These are phyloP conservation scores for Cladosporium sp. DNA, from an alignment of 2,329 filamentous ascomycete species.

Conservation along the genomic window DNA sequence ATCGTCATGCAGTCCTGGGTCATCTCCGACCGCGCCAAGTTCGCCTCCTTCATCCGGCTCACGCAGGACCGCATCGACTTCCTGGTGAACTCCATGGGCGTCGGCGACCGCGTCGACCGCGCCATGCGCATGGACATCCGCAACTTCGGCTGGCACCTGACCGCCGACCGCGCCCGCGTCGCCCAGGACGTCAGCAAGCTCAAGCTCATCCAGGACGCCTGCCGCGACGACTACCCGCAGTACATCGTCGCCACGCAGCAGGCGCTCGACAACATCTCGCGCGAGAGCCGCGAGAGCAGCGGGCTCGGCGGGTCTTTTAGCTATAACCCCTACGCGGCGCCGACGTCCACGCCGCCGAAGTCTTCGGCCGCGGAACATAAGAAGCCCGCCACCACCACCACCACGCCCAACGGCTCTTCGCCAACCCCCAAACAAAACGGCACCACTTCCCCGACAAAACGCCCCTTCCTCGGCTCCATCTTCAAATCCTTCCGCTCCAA, in stretches of 20 bases:
- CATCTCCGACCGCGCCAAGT: slow-evolving; percentile 36
- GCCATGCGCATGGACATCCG: slow-evolving; percentile 41
- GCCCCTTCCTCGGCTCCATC: slow-evolving; percentile 21
- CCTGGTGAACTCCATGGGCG: slow-evolving; percentile 38
- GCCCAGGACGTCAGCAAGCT: slow-evolving; percentile 37
- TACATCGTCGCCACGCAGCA: slow-evolving; percentile 37
- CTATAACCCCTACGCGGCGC: slow-evolving; percentile 12
- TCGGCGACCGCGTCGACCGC: slow-evolving; percentile 39
- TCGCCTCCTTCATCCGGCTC: slow-evolving; percentile 35
- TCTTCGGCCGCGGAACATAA: no score
- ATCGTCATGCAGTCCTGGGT: slow-evolving; percentile 33
- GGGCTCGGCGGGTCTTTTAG: slow-evolving; percentile 1
- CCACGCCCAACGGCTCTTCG: background rate
- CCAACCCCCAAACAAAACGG: background rate
- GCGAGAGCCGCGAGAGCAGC: slow-evolving; percentile 22
- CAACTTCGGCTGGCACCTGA: slow-evolving; percentile 43
- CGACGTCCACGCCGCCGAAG: background rate
- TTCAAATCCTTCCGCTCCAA: slow-evolving; percentile 22
- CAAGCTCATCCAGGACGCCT: slow-evolving; percentile 39
- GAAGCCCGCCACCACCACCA: background rate
- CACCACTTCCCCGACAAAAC: slow-evolving; percentile 13
- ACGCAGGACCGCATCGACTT: slow-evolving; percentile 39
- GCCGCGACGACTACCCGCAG: slow-evolving; percentile 38
- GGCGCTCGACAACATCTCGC: slow-evolving; percentile 39
- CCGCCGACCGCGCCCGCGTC: slow-evolving; percentile 25